These are phyloP conservation scores for Macrotyloma uniflorum DNA, from an alignment of 306 rosid genomes.

Conservation along the genomic window DNA sequence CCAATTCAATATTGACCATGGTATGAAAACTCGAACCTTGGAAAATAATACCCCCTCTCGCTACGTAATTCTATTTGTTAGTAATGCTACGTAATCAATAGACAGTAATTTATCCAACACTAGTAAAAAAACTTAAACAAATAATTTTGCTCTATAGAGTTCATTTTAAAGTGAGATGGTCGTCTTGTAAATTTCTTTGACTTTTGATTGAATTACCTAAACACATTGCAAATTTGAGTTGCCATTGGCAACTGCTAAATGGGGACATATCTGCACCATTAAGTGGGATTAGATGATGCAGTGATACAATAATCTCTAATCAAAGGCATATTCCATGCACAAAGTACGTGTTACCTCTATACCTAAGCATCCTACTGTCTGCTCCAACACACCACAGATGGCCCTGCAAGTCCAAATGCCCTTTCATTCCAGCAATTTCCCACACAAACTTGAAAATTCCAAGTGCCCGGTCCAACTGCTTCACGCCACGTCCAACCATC, in stretches of 20 bases:
- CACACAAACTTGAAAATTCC: constrained; percentile 81
- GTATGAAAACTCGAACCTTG: too few relatives aligned
- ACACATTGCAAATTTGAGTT: constrained; percentile 15
- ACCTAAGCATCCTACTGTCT: constrained; percentile 55
- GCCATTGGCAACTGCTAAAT: neutral
- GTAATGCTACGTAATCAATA: too few relatives aligned
- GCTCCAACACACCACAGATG: constrained; percentile 87
- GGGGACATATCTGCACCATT: neutral
- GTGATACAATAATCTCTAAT: constrained; percentile 24
- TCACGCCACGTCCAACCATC: constrained; percentile 73
- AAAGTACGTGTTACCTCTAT: constrained; percentile 66
- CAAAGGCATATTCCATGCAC: constrained; percentile 63
- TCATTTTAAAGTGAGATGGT: too few relatives aligned
- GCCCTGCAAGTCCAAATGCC: constrained; percentile 70
- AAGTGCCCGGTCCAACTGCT: constrained; percentile 78
- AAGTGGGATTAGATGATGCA: neutral
- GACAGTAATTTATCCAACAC: too few relatives aligned
- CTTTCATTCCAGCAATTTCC: constrained; percentile 83
- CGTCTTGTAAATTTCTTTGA: too few relatives aligned
- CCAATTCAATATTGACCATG: constrained; percentile 30
- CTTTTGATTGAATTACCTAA: constrained; percentile 18
- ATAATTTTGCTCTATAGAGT: too few relatives aligned
- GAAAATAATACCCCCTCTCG: too few relatives aligned
- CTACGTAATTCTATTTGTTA: too few relatives aligned
- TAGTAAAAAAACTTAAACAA: too few relatives aligned